Conservation (phyloP, 2,329 filamentous ascomycete genomes). For the Curvularia eragrostidis region DNA sequence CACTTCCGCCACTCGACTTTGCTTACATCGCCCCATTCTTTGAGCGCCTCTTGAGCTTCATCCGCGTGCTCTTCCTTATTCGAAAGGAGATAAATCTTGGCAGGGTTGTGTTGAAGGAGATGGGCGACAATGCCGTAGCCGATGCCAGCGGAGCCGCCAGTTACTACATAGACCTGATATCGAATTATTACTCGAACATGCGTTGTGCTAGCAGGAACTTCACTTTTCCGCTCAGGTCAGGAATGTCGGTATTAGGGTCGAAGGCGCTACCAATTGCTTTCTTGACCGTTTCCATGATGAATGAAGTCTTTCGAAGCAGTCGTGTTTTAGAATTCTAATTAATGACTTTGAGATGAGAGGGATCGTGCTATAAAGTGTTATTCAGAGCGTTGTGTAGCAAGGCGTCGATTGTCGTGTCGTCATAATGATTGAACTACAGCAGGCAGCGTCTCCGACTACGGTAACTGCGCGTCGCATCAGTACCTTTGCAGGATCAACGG, state of each 20-base stretch:
- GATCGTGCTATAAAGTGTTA: not conserved
- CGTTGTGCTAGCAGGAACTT: not conserved
- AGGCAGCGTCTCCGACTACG: conserved; percentile 1
- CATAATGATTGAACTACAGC: conserved; percentile 19
- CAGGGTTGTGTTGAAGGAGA: conserved; percentile 58
- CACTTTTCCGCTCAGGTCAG: conserved; percentile 50
- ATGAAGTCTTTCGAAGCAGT: not conserved
- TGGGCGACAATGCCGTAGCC: conserved; percentile 61
- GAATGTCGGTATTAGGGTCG: conserved; percentile 51
- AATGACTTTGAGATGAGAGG: not conserved
- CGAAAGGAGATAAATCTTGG: conserved; percentile 58
- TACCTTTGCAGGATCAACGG: not conserved
- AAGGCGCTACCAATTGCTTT: conserved; percentile 31
- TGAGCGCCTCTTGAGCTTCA: conserved; percentile 53
- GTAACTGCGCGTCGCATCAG: not conserved
- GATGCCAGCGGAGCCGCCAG: conserved; percentile 59
- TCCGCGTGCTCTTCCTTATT: conserved; percentile 59
- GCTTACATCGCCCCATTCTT: conserved; percentile 53
- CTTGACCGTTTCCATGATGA: conserved; percentile 36
- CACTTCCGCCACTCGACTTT: conserved; percentile 56
- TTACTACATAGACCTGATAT: conserved; percentile 55
- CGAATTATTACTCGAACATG: not conserved
- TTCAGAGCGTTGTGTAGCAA: not conserved
- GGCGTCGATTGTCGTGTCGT: conserved; percentile 22
- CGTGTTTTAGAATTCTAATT: not conserved